A percentile compares a stretch with the other conserved stretches of the same genome.
Evolutionary conservation across 1,284 basidiomycete species (phyloP).

Genomic region (Trichosporon sp.): DNA sequence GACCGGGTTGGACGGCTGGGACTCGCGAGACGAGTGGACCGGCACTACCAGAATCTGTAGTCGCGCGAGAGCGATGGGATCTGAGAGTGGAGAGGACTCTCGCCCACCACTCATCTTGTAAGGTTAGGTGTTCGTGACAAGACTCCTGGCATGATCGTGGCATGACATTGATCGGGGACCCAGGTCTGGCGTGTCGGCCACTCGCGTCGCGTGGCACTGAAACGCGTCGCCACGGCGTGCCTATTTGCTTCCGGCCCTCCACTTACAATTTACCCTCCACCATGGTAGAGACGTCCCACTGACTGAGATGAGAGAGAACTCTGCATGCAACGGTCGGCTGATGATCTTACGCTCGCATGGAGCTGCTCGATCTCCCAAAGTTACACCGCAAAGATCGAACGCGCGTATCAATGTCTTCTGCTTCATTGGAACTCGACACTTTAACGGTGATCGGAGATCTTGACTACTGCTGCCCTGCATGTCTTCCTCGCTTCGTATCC

Average conservation of each 20-base stretch:
- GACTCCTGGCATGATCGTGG: background rate
- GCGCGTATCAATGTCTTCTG: no score
- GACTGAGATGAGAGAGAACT: no score
- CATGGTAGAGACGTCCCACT: no score
- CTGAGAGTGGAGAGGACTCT: constrained; percentile 29
- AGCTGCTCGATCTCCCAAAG: no score
- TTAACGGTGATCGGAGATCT: no score
- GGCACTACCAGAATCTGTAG: constrained; percentile 48
- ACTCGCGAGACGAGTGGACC: constrained; percentile 27
- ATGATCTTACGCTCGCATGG: no score
- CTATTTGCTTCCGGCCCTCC: background rate
- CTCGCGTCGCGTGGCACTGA: constrained; percentile 5
- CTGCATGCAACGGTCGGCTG: no score
- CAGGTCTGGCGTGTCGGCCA: background rate
- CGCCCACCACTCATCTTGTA: constrained; percentile 10
- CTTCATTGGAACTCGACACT: no score
- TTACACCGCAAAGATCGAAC: no score
- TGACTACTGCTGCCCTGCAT: no score
- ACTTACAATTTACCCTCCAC: background rate
- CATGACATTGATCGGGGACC: background rate
- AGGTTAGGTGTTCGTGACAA: background rate
- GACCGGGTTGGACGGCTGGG: background rate
- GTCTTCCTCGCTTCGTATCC: no score
- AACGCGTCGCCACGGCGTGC: constrained; percentile 30
- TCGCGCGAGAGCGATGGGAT: constrained; percentile 44